Evolutionary conservation across 192 early-diverging fungal species (phyloP).

Genomic region (Coemansia sp.): DNA sequence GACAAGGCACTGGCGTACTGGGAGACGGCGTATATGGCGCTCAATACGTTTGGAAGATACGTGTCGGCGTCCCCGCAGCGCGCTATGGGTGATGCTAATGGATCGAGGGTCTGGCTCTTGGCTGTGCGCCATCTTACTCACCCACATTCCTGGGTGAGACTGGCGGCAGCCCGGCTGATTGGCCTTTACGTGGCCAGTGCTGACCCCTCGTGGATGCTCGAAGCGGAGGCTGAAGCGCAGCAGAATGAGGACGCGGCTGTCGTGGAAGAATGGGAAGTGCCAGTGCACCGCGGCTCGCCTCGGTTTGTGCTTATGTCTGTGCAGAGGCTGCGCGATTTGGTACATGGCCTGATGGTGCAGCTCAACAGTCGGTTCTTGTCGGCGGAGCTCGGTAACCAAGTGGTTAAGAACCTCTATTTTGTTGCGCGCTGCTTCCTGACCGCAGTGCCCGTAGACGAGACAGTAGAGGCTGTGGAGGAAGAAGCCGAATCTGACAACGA

Average conservation of each 20-base stretch:
- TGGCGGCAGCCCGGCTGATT: conserved; percentile 69
- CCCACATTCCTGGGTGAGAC: conserved; percentile 91
- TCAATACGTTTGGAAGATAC: conserved; percentile 78
- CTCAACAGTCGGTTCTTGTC: conserved; percentile 69
- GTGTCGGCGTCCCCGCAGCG: conserved; percentile 61
- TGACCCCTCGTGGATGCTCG: conserved; percentile 60
- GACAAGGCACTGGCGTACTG: conserved; percentile 69
- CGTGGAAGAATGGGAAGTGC: conserved; percentile 33
- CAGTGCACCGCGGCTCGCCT: conserved; percentile 24
- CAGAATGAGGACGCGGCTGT: neutral
- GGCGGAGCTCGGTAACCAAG: conserved; percentile 82
- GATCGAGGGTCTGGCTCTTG: conserved; percentile 69
- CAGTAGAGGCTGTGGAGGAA: neutral
- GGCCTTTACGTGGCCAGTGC: conserved; percentile 79
- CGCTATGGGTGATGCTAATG: conserved; percentile 55
- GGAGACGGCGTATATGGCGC: conserved; percentile 85
- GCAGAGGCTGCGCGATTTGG: conserved; percentile 59
- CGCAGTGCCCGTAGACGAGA: conserved; percentile 25
- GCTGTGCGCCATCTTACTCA: conserved; percentile 73
- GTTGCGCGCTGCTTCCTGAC: conserved; percentile 75
- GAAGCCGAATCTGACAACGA: conserved; percentile 25
- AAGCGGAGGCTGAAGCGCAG: conserved; percentile 32
- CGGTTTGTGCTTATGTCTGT: conserved; percentile 40
- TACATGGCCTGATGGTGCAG: conserved; percentile 63
- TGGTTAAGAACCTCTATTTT: conserved; percentile 95